These are phyloP conservation scores for Beauveria bassiana DNA, from an alignment of 2,329 filamentous ascomycete genomes.

Conservation along the genomic window DNA sequence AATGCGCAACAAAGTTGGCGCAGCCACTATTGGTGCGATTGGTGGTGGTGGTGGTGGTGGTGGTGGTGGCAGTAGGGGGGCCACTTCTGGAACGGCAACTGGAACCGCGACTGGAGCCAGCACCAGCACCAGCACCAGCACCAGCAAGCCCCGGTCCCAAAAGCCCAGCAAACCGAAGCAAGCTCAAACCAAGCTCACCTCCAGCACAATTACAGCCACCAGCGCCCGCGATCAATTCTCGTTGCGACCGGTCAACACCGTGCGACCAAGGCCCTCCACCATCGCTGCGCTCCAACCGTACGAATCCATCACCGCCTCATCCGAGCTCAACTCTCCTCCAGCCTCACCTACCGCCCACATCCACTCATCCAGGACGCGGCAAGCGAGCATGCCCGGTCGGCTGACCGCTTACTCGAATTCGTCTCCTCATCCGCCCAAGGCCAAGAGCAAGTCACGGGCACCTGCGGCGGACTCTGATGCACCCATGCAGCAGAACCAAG, in stretches of 20 bases:
- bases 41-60: background rate
- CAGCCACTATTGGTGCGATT: background rate
- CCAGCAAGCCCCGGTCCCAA: slow-evolving; percentile 6
- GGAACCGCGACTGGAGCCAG: slow-evolving; percentile 8
- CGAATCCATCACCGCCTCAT: slow-evolving; percentile 13
- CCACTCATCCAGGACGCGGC: slow-evolving; percentile 13
- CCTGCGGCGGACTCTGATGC: background rate
- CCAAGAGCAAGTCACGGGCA: slow-evolving; percentile 17
- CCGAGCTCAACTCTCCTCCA: slow-evolving; percentile 28
- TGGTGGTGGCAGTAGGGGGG: background rate
- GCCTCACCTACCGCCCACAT: slow-evolving; percentile 15
- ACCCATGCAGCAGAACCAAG: background rate
- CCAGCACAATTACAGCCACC: background rate
- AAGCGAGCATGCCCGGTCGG: slow-evolving; percentile 34
- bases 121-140: background rate
- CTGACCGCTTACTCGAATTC: slow-evolving; percentile 24
- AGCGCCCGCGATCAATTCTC: background rate
- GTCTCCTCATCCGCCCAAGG: slow-evolving; percentile 23
- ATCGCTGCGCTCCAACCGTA: background rate
- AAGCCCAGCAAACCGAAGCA: background rate
- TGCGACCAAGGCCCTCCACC: slow-evolving; percentile 26
- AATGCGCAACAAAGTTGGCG: slow-evolving; percentile 6
- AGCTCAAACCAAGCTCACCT: background rate
- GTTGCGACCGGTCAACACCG: slow-evolving; percentile 31
- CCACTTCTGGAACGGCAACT: slow-evolving; percentile 8